Evolutionary conservation across 371 early-diverging fungal species (phyloP), one percentile per base, ranked within the genome.

Genomic region (Chytridium lagenaria): DNA sequence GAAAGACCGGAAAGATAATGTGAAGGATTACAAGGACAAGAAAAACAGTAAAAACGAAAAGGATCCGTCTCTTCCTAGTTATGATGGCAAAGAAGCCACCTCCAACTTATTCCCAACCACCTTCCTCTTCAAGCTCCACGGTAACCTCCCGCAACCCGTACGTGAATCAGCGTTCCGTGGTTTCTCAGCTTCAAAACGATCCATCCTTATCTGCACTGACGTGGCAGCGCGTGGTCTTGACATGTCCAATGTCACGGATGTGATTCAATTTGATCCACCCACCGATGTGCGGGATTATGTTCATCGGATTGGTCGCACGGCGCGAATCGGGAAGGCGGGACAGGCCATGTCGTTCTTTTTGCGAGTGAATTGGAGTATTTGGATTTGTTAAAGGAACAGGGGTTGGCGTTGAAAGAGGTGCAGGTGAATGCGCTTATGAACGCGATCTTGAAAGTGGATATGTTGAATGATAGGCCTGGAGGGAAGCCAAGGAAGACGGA

Each of bases 281-380:
- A 85, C 92, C 26, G 95, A 94, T 80, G 79, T 93, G 23, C 89
- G 91, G 64, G 96, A 95, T 67, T 99, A 98, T 82, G 92, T 98
- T 39, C 99, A 99, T 85, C 91, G 99, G 76, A 93, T 93, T 22
- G 99, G 99, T 33, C 91, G 99, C 59, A 99, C 99, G n/a, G 99
- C 99, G 37, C 91, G 99, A 76, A 80, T 95, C 31, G 96, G 95
- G 50, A 87, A 91, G 55, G 87, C 87, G 15, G 99, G 99, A 69
- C 87, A 88, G 66, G 95, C 97, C 0, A 74, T 89, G 19, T 61
- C 95, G 49, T 94, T 97, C 75, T 80, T 98, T 19, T 73, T 95
- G 70, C 98, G 12, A 90, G 91, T 78, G 98, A 98, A 81, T 86
- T 84, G 79, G 92, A 88, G 63, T 97, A 96, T 73, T 66, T 97